Evolutionary conservation across 1,284 basidiomycete genomes (phyloP), one percentile per base, ranked within the genome.

Genomic region (Ustilago trichophora): DNA sequence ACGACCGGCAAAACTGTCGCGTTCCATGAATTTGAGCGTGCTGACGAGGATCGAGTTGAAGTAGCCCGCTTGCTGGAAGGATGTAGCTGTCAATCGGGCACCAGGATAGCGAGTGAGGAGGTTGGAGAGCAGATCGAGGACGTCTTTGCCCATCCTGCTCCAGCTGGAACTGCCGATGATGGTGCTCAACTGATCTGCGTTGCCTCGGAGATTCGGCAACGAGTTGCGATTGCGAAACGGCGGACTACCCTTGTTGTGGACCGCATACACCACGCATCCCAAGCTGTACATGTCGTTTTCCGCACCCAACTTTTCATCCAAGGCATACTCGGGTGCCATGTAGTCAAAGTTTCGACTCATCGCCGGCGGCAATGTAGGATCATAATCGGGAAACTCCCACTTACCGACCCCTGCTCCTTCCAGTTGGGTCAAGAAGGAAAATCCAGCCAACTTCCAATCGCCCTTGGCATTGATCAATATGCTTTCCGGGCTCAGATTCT

Each of bases 401-500:
- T 85, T 1, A 92, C 93, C 64, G 91, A 88, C 16, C 63, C 62
- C 1, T 89, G 83, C 26, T 86, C 84, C 29, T n/a, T 87, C 83
- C 3, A 98, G 84, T 2, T 91, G 87, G 15, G 94, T 93, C 0
- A 92, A 36, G 46, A 94, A 85, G 6, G 91, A 91, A 36, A 98
- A 86, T 0, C 93, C 94, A 13, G 90, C 89, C 42, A 99, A 86
- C 83, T 98, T 99, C 95, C 95, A 99, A 82, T 99, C 95, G 31
- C 96, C 95, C 91, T 96, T 76, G 33, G 66, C 70, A 45, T 80
- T 76, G 64, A 78, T 72, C 32, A 74, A 31, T 16, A 78, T 56
- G 10, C 68, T 44, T 13, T 76, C 92, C 1, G 91, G 89, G 22
- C 87, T 89, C 16, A 99, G 83, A 76, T 99, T 97, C 24, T 92